These are phyloP conservation scores for Stagonosporopsis chrysanthemi DNA, from an alignment of 2,329 filamentous ascomycete genomes.

Conservation along the genomic window DNA sequence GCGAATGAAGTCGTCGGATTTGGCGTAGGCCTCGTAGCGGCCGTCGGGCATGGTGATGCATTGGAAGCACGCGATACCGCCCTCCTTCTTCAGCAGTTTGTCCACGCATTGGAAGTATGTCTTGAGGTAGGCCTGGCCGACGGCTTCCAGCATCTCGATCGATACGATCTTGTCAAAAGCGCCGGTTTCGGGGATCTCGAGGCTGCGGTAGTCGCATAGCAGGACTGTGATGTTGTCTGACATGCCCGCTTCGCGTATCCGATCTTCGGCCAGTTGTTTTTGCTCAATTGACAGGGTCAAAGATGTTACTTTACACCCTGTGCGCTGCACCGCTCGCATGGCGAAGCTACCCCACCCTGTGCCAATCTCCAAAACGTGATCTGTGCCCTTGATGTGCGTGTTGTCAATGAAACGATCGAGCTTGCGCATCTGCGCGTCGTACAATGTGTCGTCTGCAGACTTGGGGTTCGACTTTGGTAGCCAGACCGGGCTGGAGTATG, in stretches of 20 bases:
- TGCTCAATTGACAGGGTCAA: conserved; percentile 74
- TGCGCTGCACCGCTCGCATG: conserved; percentile 70
- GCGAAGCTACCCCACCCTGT: conserved; percentile 80
- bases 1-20: conserved; percentile 75
- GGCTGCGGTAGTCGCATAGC: conserved; percentile 72
- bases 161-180: conserved; percentile 75
- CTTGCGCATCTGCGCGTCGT: conserved; percentile 73
- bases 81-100: conserved; percentile 68
- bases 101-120: conserved; percentile 73
- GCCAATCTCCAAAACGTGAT: conserved; percentile 78
- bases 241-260: conserved; percentile 68
- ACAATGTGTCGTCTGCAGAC: conserved; percentile 63
- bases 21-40: conserved; percentile 70
- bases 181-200: conserved; percentile 58
- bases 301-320: conserved; percentile 72
- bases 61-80: conserved; percentile 74
- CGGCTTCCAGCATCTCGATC: conserved; percentile 80
- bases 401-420: conserved; percentile 71
- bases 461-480: conserved; percentile 53
- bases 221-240: conserved; percentile 68
- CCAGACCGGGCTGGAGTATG: conserved; percentile 77
- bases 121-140: conserved; percentile 70
- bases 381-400: conserved; percentile 67
- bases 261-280: conserved; percentile 70
- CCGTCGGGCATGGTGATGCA: conserved; percentile 79